These are phyloP conservation scores for Polyplosphaeria fusca DNA, from an alignment of 495 filamentous ascomycete species.

Conservation along the genomic window DNA sequence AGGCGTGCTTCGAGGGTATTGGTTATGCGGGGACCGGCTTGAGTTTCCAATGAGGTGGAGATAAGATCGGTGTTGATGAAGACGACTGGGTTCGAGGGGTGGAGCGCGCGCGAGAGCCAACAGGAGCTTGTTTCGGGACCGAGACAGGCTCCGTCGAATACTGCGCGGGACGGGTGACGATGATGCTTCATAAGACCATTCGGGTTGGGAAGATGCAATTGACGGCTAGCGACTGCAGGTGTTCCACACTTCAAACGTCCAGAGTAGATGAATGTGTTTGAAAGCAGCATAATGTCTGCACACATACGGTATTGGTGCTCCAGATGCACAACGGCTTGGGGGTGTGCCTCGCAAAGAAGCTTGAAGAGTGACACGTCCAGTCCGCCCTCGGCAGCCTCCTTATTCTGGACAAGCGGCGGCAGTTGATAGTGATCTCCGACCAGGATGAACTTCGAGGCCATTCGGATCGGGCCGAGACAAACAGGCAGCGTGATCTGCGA, in stretches of 20 bases:
- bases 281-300: conserved; percentile 89
- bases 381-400: conserved; percentile 78
- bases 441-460: conserved; percentile 89
- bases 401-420: conserved; percentile 89
- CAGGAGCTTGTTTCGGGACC: conserved; percentile 54
- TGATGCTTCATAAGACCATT: conserved; percentile 49
- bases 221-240: conserved; percentile 63
- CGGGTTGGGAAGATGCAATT: conserved; percentile 59
- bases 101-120: conserved; percentile 78
- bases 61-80: conserved; percentile 87
- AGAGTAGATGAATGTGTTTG: conserved; percentile 88
- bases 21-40: conserved; percentile 76
- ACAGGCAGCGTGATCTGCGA: conserved; percentile 96
- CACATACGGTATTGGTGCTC: conserved; percentile 99
- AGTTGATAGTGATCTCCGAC: conserved; percentile 96
- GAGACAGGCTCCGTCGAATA: conserved; percentile 48
- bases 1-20: conserved; percentile 78
- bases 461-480: conserved; percentile 87
- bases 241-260: conserved; percentile 88
- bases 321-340: conserved; percentile 79
- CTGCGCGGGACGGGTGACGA: conserved; percentile 27
- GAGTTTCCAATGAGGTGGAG: conserved; percentile 56
- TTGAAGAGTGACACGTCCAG: conserved; percentile 93
- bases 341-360: conserved; percentile 81
- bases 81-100: conserved; percentile 66